Base-by-base conservation (phyloP, 2,329 filamentous ascomycete genomes). In the Geosmithia putterillii region DNA sequence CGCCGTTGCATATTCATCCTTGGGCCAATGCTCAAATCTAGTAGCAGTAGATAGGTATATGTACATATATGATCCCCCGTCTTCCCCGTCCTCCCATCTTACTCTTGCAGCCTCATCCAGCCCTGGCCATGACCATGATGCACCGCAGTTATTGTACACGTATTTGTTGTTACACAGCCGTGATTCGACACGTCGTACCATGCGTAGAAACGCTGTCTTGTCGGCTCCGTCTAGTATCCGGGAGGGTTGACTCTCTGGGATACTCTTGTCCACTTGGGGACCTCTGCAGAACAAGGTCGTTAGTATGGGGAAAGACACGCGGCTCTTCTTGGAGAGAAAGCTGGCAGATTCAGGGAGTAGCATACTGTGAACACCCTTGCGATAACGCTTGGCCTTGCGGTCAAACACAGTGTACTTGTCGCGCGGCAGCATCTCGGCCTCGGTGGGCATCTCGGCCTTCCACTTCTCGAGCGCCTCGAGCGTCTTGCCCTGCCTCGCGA, bases 391-490 rank as follows among this genome's bases (percentile, higher is more conserved):
- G 62, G 85, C 88, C 66, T 96, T 95, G 54, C 89, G 81, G 65
- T 95, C 90, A 65, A 96, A 98, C 57, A 98, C 83, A 22, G 87
- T 95, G 69, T 98, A 98, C 69, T 98, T 98, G 69, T 98, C 92
- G 65, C 79, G 83, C 40, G 92, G 83, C 61, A 94, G 61, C 92
- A 98, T 98, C 72, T 96, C 88, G 57, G 79, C 75, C 73, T 98
- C 92, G 21, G 79, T 84, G 19, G 92, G 92, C 92, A 98, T 98
- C 65, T 95, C 87, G 34, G 74, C 73, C 71, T 92, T 95, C 92
- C 92, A 98, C 57, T 81, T 70, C 62, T 94, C 83, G 46, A 98
- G 71, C 43, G 86, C 74, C 66, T 87, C 87, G 40, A 80, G 75
- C 46, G 80, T 76, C 56, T 80, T 71, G 45, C 84, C 81, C 60